Base-by-base conservation (phyloP, 2,329 filamentous ascomycete species). In the Aspergillus awamori region DNA sequence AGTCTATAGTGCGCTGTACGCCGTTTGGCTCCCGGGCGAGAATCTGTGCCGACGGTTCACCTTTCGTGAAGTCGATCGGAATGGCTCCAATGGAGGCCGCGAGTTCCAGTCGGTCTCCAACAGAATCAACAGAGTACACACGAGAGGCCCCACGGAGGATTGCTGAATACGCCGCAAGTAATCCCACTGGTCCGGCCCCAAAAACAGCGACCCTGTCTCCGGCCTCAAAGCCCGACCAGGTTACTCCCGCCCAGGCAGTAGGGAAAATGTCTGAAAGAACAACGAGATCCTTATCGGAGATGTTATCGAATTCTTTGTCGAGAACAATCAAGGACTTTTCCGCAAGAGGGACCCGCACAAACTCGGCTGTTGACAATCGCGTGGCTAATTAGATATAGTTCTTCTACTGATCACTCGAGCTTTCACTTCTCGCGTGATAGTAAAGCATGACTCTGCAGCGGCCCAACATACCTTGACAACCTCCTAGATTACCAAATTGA, bases 131-230 rank as follows among this genome's bases (percentile, higher is more conserved):
- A 1, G 86, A 83, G 60, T 80, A 89, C 0, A 89, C 84, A 11
- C 77, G 81, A 11, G 81, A 84, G 1, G 87, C 87, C 1, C 86
- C 87, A 1, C 87, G 79, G 4, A 89, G 72, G 1, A 83, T 74
- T 0, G 82, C 87, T 0, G 83, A 86, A 74, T 89, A 89, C 1
- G 87, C 87, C 4, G 86, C 85, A 83, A 89, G 87, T 6, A 89
- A 71, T 1, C 87, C 87, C 1, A 89, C 86, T 0, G 87, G 86
- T 0, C 86, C 86, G 2, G 84, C 85, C 1, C 86, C 87, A 61
- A 88, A 89, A 2, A 89, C 82, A 1, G 85, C 86, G 2, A 89
- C 81, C 15, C 77, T 82, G 67, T 89, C 87, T 28, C 79, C 79
- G 0, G 78, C 61, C 54, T 74, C 53, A 66, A 81, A 80, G 10